These are phyloP conservation scores for Euphorbia corollata DNA, from an alignment of 441 rosid genomes.

Conservation along the genomic window DNA sequence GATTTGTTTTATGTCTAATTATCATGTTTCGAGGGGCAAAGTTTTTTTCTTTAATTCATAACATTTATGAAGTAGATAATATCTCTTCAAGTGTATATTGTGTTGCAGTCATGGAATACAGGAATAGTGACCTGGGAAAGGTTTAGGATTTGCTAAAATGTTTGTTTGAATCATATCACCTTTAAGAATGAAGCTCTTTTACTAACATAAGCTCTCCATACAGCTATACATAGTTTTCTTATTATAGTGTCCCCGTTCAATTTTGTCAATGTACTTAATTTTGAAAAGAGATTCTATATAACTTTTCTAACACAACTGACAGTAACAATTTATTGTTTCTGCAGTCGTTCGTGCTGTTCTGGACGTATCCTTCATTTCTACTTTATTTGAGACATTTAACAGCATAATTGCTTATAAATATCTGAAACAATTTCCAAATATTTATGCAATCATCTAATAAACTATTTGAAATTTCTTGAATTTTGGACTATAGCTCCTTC, in stretches of 20 bases:
- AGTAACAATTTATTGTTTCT: conserved; percentile 13
- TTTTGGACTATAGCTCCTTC: too few species aligned
- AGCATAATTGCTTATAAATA: not conserved
- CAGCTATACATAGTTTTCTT: not conserved
- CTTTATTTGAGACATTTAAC: conserved; percentile 9
- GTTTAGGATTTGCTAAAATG: not conserved
- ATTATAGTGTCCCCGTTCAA: not conserved
- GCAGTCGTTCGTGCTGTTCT: conserved; percentile 99
- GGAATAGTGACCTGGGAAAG: not conserved
- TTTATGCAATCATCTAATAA: not conserved
- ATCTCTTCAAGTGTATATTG: too few species aligned
- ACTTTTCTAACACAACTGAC: conserved; percentile 13
- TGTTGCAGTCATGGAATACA: not conserved
- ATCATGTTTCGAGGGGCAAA: not conserved
- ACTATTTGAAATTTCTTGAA: too few species aligned
- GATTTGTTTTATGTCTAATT: not conserved
- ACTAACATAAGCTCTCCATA: not conserved
- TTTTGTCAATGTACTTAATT: not conserved
- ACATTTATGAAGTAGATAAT: not conserved
- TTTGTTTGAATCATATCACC: not conserved
- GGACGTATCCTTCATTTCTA: conserved; percentile 87
- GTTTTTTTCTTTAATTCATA: not conserved
- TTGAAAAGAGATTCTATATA: not conserved
- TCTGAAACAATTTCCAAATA: not conserved
- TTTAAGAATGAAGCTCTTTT: not conserved